A percentile compares a stretch with the other conserved stretches of the same genome.
Evolutionary conservation across 1,284 basidiomycete genomes (phyloP).

Genomic region (Ceratobasidium sp.): DNA sequence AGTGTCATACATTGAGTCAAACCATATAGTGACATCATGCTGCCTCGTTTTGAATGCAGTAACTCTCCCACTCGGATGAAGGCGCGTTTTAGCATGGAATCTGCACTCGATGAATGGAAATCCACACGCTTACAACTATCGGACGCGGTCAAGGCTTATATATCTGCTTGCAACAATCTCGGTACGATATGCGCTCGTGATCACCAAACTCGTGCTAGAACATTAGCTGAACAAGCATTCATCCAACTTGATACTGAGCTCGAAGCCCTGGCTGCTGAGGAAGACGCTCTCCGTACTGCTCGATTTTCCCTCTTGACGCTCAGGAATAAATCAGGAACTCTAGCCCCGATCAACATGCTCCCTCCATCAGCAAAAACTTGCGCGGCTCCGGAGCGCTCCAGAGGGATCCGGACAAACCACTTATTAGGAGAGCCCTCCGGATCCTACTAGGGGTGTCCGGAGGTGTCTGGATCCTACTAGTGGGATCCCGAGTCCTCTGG

Average conservation of each 20-base stretch:
- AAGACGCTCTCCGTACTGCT: neutral
- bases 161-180: neutral
- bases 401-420: too few species aligned
- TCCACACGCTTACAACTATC: neutral
- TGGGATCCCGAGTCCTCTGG: too few species aligned
- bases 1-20: too few species aligned
- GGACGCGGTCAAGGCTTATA: neutral
- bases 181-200: neutral
- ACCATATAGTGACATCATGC: too few species aligned
- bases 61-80: too few species aligned
- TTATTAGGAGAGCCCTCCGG: too few species aligned
- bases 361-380: too few species aligned
- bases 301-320: neutral
- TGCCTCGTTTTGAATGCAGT: too few species aligned
- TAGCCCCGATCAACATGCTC: too few species aligned
- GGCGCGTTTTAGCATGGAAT: neutral
- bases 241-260: neutral
- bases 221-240: neutral
- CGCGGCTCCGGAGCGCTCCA: too few species aligned
- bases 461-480: too few species aligned
- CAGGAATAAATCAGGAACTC: neutral
- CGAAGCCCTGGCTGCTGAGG: neutral
- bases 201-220: neutral
- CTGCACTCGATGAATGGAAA: neutral
- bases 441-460: too few species aligned